Percentiles rank a stretch among this genome's conserved stretches.
These are phyloP conservation scores for Rhizophora mangle DNA, from an alignment of 345 rosid species.

Conservation along the genomic window DNA sequence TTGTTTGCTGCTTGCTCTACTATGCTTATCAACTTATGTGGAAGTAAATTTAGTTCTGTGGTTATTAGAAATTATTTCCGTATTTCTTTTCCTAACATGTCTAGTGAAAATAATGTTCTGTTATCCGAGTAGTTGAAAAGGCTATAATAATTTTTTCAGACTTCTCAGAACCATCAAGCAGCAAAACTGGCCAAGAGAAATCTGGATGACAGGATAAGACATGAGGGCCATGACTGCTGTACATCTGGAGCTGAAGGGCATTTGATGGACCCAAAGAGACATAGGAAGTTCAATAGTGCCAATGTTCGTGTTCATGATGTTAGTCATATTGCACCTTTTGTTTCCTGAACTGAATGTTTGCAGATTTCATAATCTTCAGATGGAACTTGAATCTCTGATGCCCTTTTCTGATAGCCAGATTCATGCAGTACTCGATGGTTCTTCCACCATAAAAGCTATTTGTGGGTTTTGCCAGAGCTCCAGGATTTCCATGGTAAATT, in stretches of 20 bases:
- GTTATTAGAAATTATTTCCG: neutral
- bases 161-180: conserved; percentile 28
- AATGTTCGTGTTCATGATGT: conserved; percentile 8
- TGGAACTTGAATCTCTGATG: conserved; percentile 5
- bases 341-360: conserved; percentile 17
- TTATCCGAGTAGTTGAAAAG: neutral
- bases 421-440: conserved; percentile 20
- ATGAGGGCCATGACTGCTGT: conserved; percentile 30
- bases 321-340: conserved; percentile 15
- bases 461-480: conserved; percentile 81
- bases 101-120: neutral
- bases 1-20: neutral
- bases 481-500: conserved; percentile 50
- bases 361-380: conserved; percentile 16
- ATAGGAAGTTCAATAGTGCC: conserved; percentile 40
- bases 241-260: conserved; percentile 34
- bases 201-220: conserved; percentile 17
- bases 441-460: conserved; percentile 17
- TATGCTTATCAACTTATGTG: neutral
- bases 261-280: conserved; percentile 46
- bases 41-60: neutral
- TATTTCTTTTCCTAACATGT: neutral
- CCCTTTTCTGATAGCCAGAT: conserved; percentile 9
- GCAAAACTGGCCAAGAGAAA: conserved; percentile 25
- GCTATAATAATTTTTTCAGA: conserved; percentile 27